Conservation (phyloP, 495 filamentous ascomycete species). For the Podospora pseudoanserina region DNA sequence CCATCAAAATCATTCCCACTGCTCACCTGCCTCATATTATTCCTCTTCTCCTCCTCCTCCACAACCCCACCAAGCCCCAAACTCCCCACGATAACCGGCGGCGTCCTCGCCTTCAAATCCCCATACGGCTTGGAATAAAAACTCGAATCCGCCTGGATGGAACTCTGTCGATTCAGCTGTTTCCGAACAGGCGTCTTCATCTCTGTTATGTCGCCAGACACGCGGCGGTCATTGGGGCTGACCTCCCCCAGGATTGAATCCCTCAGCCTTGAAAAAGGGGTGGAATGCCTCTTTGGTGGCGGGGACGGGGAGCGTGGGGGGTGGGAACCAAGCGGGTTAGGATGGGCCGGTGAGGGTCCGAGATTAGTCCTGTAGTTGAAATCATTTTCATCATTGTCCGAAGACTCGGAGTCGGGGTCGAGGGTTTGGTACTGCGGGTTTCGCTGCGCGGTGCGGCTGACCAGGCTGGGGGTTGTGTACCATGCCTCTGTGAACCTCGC, state of each 20-base stretch:
- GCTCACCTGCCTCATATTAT: constrained; percentile 43
- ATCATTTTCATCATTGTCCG: constrained; percentile 19
- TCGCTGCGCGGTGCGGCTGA: constrained; percentile 50
- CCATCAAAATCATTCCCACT: constrained; percentile 59
- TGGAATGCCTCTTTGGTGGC: constrained; percentile 13
- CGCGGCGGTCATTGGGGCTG: constrained; percentile 38
- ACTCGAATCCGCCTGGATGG: constrained; percentile 52
- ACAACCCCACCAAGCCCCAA: constrained; percentile 4
- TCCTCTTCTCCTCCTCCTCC: constrained; percentile 12
- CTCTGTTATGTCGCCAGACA: constrained; percentile 34
- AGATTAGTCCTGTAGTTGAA: constrained; percentile 13
- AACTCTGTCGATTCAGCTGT: constrained; percentile 34
- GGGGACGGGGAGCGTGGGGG: constrained; percentile 20
- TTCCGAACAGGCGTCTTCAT: constrained; percentile 19
- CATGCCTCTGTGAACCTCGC: constrained; percentile 63
- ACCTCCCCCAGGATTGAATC: constrained; percentile 41
- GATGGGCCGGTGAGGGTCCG: constrained; percentile 1
- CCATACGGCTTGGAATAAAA: constrained; percentile 53
- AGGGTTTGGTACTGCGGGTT: constrained; percentile 35
- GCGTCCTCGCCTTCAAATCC: constrained; percentile 43
- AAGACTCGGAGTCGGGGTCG: constrained; percentile 26
- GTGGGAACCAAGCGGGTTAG: constrained; percentile 20
- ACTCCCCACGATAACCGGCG: constrained; percentile 44
- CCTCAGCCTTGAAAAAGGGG: constrained; percentile 31
- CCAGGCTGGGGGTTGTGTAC: constrained; percentile 51